These are phyloP conservation scores for Phaeophleospora eucalypticola DNA, from an alignment of 2,329 filamentous ascomycete species.

Conservation along the genomic window DNA sequence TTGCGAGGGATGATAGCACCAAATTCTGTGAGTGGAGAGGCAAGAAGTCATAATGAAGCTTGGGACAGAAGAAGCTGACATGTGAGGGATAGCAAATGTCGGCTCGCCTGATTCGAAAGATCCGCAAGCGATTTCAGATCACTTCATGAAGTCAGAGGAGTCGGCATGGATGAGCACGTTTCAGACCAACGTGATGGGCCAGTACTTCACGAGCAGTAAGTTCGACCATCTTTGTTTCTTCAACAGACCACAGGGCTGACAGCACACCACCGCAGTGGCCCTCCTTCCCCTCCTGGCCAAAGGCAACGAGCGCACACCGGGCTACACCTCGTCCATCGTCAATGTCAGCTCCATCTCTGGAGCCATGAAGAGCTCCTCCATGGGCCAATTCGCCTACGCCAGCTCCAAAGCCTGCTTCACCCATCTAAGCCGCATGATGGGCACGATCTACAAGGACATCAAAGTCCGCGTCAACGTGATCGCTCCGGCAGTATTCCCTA, in stretches of 20 bases:
- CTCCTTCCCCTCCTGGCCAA: slow-evolving; percentile 53
- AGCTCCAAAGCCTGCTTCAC: slow-evolving; percentile 48
- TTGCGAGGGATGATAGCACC: slow-evolving; percentile 51
- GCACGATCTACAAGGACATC: slow-evolving; percentile 41
- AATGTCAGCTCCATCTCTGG: slow-evolving; percentile 53
- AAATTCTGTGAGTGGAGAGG: slow-evolving; percentile 37
- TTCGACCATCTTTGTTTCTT: background rate
- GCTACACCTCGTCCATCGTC: slow-evolving; percentile 49
- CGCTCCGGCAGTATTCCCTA: slow-evolving; percentile 43
- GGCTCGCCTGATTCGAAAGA: slow-evolving; percentile 48
- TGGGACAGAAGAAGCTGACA: background rate
- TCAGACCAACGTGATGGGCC: slow-evolving; percentile 49
- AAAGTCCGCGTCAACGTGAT: slow-evolving; percentile 44
- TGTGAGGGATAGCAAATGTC: slow-evolving; percentile 24
- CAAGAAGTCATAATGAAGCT: background rate
- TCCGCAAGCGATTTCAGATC: slow-evolving; percentile 47
- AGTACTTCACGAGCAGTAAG: slow-evolving; percentile 48
- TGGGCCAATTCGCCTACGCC: slow-evolving; percentile 52
- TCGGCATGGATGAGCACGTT: slow-evolving; percentile 49
- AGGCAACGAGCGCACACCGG: slow-evolving; percentile 42
- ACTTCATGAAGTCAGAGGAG: slow-evolving; percentile 47
- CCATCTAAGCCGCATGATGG: slow-evolving; percentile 45
- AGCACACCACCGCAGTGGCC: slow-evolving; percentile 32
- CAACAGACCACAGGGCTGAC: background rate
- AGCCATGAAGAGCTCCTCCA: slow-evolving; percentile 52